Evolutionary conservation across 129 eudicot genomes (phyloP).

Genomic region (Ambrosia artemisiifolia): DNA sequence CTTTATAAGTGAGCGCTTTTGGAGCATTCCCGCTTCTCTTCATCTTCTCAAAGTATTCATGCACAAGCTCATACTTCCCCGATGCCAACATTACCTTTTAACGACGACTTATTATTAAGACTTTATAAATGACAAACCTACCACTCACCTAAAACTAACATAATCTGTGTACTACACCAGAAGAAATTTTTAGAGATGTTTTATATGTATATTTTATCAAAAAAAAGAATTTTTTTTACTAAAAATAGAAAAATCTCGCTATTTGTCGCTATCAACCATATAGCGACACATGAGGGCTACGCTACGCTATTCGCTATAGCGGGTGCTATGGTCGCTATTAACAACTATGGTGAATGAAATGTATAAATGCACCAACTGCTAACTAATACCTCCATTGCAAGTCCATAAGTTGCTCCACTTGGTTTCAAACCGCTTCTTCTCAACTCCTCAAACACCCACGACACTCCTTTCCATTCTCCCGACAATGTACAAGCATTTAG

Average conservation of each 20-base stretch:
- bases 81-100: conserved; percentile 88
- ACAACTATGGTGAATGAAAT: no score
- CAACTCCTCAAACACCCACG: conserved; percentile 91
- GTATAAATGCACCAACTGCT: neutral
- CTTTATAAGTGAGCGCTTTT: conserved; percentile 90
- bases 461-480: conserved; percentile 92
- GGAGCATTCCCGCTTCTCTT: conserved; percentile 75
- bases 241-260: no score
- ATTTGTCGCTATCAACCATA: no score
- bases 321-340: no score
- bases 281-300: no score
- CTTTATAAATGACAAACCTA: conserved; percentile 14
- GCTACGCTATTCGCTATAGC: no score
- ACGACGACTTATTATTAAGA: conserved; percentile 34
- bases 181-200: no score
- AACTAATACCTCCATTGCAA: conserved; percentile 90
- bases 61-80: conserved; percentile 75
- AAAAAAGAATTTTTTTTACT: no score
- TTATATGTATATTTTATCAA: no score
- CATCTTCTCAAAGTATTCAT: conserved; percentile 72
- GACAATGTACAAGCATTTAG: conserved; percentile 86
- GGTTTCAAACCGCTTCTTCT: conserved; percentile 68
- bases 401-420: conserved; percentile 86
- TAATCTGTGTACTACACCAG: neutral
- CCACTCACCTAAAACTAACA: neutral